Evolutionary conservation across 176 grass and related monocot genomes (phyloP), one percentile per base, ranked within the genome.

Genomic region (Miscanthus lutarioriparius): DNA sequence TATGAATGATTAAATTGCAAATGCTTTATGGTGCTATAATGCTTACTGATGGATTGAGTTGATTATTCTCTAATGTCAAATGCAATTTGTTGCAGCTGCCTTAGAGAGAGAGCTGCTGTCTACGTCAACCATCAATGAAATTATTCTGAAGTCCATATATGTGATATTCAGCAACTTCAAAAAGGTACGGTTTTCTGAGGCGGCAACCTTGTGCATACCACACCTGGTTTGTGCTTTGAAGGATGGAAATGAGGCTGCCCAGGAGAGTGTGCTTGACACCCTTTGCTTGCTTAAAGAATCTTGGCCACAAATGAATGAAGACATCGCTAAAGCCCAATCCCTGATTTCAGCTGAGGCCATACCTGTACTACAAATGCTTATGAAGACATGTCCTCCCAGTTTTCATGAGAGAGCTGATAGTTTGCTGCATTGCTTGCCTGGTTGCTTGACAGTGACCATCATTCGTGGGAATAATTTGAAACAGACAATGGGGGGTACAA

Each of bases 401-500:
- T 98, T 98, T 83, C 93, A 98, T 35, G 96, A 95, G 85, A 95
- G 93, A 82, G 92, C 90, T 10, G 96, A 98, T 62, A 93, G 91
- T 81, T 84, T 98, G 80, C 79, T 98, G 43, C 91, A 95, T 76
- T 95, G 93, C 87, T 84, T 98, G 81, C 96, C 96, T 68, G 95
- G 95, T 61, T 95, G 95, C 86, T 81, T 98, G 85, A 98, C 91
- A 1, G 92, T 98, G 75, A 94, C 90, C 9, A 92, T 98, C 75
- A 91, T 93, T 82, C 89, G 95, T 48, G 95, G 95, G 80, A 98
- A 95, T 83, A 95, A 95, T 67, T 90, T 98, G 79, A 98, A 98
- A 70, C 95, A 98, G 85, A 95, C 95, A 70, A 95, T 98, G 92
- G 92, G 92, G 38, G 88, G 89, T 74, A 95, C 95, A 19, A 98